phyloP scores from a whole-genome alignment of 345 rosid genomes.

The Arabidopsis suecica region DNA sequence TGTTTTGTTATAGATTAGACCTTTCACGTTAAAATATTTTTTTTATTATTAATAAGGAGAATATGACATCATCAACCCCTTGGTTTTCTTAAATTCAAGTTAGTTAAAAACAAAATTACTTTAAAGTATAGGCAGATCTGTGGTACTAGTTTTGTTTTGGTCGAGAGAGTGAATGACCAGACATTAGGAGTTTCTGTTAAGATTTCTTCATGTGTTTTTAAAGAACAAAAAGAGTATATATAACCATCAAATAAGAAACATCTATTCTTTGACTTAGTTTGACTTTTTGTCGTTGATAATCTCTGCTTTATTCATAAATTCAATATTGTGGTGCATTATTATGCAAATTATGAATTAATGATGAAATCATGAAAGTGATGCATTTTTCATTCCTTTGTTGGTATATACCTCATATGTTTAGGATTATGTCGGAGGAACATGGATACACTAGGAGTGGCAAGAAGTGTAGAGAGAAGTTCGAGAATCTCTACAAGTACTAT shows the following conservation, averaged over 20 bases:
- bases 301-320: neutral
- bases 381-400: neutral
- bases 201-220: conserved; percentile 35
- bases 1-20: too few species aligned
- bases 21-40: too few species aligned
- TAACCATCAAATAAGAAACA: neutral
- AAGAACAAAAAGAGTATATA: neutral
- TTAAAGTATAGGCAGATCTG: too few species aligned
- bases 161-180: conserved; percentile 49
- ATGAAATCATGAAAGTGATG: neutral
- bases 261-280: conserved; percentile 27
- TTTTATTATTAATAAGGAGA: too few species aligned
- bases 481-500: conserved; percentile 88
- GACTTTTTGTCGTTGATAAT: conserved; percentile 1
- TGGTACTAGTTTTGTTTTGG: conserved; percentile 23
- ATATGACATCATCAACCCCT: too few species aligned
- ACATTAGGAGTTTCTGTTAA: conserved; percentile 42
- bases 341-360: neutral
- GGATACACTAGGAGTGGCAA: conserved; percentile 92
- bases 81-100: too few species aligned
- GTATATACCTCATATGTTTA: conserved; percentile 16
- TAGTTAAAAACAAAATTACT: too few species aligned
- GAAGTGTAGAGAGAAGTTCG: conserved; percentile 94
- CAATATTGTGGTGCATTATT: neutral
- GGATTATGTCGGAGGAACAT: conserved; percentile 86